These are phyloP conservation scores for Diaporthe sp. DNA, from an alignment of 2,329 filamentous ascomycete species.

Conservation along the genomic window DNA sequence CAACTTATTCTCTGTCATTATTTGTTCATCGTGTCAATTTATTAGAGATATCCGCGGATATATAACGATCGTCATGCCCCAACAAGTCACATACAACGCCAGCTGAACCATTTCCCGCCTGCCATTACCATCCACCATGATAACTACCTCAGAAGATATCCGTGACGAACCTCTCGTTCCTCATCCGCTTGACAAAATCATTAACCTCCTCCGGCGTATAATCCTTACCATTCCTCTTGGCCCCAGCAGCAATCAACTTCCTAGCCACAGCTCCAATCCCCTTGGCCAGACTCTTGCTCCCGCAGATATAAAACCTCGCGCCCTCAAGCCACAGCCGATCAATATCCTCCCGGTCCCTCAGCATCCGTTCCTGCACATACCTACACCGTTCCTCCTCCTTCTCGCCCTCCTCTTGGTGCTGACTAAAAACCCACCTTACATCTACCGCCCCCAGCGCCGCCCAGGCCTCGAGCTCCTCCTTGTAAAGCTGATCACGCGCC, in stretches of 20 bases:
- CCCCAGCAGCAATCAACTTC: slow-evolving; percentile 47
- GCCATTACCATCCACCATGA: neutral
- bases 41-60: slow-evolving; percentile 4
- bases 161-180: slow-evolving; percentile 67
- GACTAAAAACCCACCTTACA: slow-evolving; percentile 70
- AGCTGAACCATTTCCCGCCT: too few relatives aligned
- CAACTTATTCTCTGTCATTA: neutral
- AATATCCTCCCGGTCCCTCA: slow-evolving; percentile 51
- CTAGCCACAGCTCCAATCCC: slow-evolving; percentile 50
- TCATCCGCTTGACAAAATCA: slow-evolving; percentile 59
- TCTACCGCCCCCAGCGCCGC: slow-evolving; percentile 68
- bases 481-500: slow-evolving; percentile 68
- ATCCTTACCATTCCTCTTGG: slow-evolving; percentile 43
- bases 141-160: slow-evolving; percentile 60
- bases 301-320: slow-evolving; percentile 71
- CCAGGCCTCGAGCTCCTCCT: slow-evolving; percentile 69
- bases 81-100: neutral
- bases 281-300: slow-evolving; percentile 57
- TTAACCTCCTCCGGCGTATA: slow-evolving; percentile 41
- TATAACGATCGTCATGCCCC: too few relatives aligned
- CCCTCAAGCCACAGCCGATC: slow-evolving; percentile 46
- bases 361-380: slow-evolving; percentile 59
- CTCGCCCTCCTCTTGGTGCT: slow-evolving; percentile 57
- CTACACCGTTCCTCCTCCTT: slow-evolving; percentile 47
- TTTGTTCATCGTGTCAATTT: neutral